Percentiles rank a stretch among this genome's conserved stretches.
Evolutionary conservation across 768 basidiomycete species (phyloP).

Genomic region (Xerocomellus intermedius): DNA sequence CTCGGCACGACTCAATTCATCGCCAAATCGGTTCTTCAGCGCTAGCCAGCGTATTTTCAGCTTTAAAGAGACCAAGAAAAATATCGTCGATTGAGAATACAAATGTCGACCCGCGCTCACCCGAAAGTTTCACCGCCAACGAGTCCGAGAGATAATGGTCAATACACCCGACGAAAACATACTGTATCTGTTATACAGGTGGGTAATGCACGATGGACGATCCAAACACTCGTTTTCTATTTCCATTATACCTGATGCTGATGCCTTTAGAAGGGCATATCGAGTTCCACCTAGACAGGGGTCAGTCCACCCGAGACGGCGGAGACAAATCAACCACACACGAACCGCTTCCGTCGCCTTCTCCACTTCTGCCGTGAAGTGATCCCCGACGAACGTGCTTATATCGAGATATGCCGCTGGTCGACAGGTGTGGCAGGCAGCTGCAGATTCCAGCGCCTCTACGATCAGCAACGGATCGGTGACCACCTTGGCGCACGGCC

Average conservation of each 20-base stretch:
- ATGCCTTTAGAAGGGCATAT: conserved; percentile 26
- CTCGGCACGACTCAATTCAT: not conserved
- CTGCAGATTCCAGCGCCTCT: conserved; percentile 31
- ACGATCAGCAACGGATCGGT: conserved; percentile 30
- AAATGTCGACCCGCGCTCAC: not conserved
- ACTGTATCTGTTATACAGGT: conserved; percentile 7
- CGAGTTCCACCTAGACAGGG: conserved; percentile 29
- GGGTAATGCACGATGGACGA: conserved; percentile 4
- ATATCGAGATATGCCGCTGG: conserved; percentile 31
- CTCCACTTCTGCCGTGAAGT: conserved; percentile 30
- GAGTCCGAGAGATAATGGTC: not conserved
- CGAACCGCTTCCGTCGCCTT: conserved; percentile 29
- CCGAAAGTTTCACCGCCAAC: not conserved
- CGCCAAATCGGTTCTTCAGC: no score
- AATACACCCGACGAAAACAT: not conserved
- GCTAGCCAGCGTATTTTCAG: no score
- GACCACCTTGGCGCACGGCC: conserved; percentile 32
- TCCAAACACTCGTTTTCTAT: not conserved
- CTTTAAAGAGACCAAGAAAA: not conserved
- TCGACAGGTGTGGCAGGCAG: conserved; percentile 30
- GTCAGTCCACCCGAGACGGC: conserved; percentile 8
- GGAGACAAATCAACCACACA: conserved; percentile 4
- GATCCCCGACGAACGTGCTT: conserved; percentile 32
- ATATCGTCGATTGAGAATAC: not conserved
- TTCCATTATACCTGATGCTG: not conserved